Percentiles rank a stretch among this genome's conserved stretches.
Evolutionary conservation across 768 basidiomycete genomes (phyloP).

Genomic region (Boletellus sp.): DNA sequence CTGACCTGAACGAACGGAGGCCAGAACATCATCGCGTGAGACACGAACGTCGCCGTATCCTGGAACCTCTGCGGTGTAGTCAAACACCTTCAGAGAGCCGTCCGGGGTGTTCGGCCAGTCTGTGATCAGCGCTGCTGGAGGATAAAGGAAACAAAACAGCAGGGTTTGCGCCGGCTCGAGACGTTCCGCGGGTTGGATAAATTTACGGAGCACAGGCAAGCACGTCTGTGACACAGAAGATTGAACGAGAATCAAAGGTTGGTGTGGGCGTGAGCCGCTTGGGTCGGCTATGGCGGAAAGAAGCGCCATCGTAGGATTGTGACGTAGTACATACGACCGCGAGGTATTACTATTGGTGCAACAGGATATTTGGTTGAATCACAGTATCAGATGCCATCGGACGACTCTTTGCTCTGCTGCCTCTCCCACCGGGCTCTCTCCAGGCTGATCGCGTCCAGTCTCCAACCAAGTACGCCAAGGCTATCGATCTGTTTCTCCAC

Average conservation of each 20-base stretch:
- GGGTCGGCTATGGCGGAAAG: constrained; percentile 26
- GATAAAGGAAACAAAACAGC: constrained; percentile 56
- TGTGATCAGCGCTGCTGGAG: constrained; percentile 46
- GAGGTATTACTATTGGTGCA: no score
- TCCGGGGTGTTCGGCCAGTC: constrained; percentile 17
- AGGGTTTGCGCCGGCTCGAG: constrained; percentile 33
- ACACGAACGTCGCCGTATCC: constrained; percentile 46
- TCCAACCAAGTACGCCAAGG: constrained; percentile 60
- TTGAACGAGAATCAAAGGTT: constrained; percentile 53
- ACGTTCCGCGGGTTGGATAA: constrained; percentile 33
- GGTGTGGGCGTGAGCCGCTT: constrained; percentile 22
- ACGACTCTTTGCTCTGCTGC: constrained; percentile 12
- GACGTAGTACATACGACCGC: no score
- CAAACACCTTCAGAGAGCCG: constrained; percentile 37
- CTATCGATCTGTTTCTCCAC: constrained; percentile 40
- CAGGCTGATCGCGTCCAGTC: constrained; percentile 41
- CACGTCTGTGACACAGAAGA: constrained; percentile 57
- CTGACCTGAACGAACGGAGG: constrained; percentile 38
- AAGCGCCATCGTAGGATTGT: constrained; percentile 23
- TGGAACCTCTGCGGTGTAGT: constrained; percentile 50
- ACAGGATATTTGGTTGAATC: background rate
- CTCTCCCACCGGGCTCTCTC: constrained; percentile 46
- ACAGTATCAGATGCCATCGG: constrained; percentile 8
- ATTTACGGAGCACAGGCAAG: constrained; percentile 50
- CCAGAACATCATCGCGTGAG: constrained; percentile 37